phyloP scores from a whole-genome alignment of 148 eudicot genomes.

The Suaeda aralocaspica region DNA sequence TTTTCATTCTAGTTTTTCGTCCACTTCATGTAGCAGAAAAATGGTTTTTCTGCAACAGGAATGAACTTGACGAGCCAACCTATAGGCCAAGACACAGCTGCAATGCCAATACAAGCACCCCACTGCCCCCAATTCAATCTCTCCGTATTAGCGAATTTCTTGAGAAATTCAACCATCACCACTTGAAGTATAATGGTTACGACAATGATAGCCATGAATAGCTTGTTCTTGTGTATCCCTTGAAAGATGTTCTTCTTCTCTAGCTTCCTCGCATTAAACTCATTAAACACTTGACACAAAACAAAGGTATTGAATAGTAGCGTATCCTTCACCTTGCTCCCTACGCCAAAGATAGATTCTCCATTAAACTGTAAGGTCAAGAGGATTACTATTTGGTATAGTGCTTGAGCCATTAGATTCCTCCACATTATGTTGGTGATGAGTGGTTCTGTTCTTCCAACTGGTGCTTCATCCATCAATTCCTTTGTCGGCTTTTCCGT shows the following conservation, averaged over 20 bases:
- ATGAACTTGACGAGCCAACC: constrained; percentile 31
- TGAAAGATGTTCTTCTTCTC: constrained; percentile 34
- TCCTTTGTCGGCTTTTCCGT: constrained; percentile 34
- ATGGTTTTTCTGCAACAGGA: constrained; percentile 28
- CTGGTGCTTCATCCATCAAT: constrained; percentile 27
- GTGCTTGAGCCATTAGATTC: constrained; percentile 29
- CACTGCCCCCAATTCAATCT: constrained; percentile 33
- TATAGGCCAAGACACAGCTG: constrained; percentile 27
- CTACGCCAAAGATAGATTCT: constrained; percentile 16
- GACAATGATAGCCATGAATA: constrained; percentile 27
- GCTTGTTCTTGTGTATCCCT: constrained; percentile 28
- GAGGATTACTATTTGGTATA: constrained; percentile 26
- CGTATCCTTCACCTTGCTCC: constrained; percentile 25
- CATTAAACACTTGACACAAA: constrained; percentile 33
- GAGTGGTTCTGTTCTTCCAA: constrained; percentile 30
- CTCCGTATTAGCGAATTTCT: constrained; percentile 33
- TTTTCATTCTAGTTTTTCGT: constrained; percentile 8
- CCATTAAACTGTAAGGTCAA: constrained; percentile 31
- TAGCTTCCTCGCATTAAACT: constrained; percentile 31
- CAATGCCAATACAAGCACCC: constrained; percentile 31
- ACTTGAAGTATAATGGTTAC: constrained; percentile 29
- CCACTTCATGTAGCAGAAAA: constrained; percentile 29
- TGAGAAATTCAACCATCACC: constrained; percentile 35
- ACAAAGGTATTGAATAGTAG: constrained; percentile 32
- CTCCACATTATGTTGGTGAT: constrained; percentile 38